phyloP scores from a whole-genome alignment of 495 filamentous ascomycete species.

The Penicillium canescens region DNA sequence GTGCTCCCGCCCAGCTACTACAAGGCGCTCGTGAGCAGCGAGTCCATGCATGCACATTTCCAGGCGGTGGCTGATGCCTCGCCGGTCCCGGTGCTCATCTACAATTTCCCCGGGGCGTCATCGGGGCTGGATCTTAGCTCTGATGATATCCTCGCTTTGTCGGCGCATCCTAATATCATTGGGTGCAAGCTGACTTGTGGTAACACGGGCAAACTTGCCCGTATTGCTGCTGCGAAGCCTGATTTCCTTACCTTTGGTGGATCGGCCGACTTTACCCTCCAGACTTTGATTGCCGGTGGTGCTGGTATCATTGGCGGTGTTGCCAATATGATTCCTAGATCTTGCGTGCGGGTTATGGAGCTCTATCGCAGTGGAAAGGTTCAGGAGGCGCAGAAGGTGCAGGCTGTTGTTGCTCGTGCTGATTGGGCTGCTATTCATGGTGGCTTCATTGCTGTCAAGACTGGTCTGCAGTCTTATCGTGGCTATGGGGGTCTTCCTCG shows the following conservation, averaged over 20 bases:
- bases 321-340: conserved; percentile 79
- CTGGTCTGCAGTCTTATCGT: conserved; percentile 67
- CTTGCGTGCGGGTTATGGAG: conserved; percentile 70
- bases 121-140: conserved; percentile 81
- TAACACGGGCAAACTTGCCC: conserved; percentile 88
- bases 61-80: conserved; percentile 74
- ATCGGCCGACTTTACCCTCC: conserved; percentile 87
- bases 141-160: conserved; percentile 71
- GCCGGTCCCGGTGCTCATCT: conserved; percentile 86
- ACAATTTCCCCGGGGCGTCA: conserved; percentile 88
- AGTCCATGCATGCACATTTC: conserved; percentile 72
- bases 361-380: conserved; percentile 71
- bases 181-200: conserved; percentile 93
- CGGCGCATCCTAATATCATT: conserved; percentile 82
- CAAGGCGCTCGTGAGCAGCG: conserved; percentile 57
- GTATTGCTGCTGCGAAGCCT: conserved; percentile 66
- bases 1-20: conserved; percentile 89
- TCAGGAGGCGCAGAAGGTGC: conserved; percentile 71
- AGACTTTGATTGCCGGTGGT: conserved; percentile 80
- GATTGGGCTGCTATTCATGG: conserved; percentile 89
- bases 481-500: conserved; percentile 80
- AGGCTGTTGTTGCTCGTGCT: conserved; percentile 76
- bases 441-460: conserved; percentile 85
- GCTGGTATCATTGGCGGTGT: conserved; percentile 83
- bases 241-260: conserved; percentile 81